Evolutionary conservation across 140 eudicot species (phyloP).

Genomic region (Cichorium intybus): DNA sequence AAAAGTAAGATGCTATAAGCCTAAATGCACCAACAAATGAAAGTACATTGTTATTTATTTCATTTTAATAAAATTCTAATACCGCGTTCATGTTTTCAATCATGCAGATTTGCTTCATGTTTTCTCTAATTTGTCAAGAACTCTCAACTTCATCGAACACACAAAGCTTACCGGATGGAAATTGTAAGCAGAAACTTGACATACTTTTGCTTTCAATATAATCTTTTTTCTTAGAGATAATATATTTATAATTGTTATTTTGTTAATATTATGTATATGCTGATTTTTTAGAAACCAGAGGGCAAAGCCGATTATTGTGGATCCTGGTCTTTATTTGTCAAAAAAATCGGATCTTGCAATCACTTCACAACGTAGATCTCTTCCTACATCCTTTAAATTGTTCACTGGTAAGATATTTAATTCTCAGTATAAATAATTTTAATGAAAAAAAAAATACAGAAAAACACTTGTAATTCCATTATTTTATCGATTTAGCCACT

Average conservation of each 20-base stretch:
- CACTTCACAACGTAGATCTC: slow-evolving; percentile 88
- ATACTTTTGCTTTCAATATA: slow-evolving; percentile 8
- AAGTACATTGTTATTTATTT: background rate
- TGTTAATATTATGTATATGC: no score
- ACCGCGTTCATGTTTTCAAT: slow-evolving; percentile 2
- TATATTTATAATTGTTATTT: no score
- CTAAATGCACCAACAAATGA: no score
- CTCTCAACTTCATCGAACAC: slow-evolving; percentile 88
- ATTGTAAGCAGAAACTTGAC: slow-evolving; percentile 48
- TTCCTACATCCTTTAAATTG: slow-evolving; percentile 86
- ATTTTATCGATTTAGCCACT: no score
- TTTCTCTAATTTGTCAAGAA: slow-evolving; percentile 83
- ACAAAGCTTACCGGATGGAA: slow-evolving; percentile 91
- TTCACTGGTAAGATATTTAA: slow-evolving; percentile 66
- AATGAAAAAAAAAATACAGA: no score
- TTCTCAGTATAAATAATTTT: no score
- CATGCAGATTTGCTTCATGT: slow-evolving; percentile 89
- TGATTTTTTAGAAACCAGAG: slow-evolving; percentile 77
- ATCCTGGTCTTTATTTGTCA: slow-evolving; percentile 92
- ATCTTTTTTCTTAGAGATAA: slow-evolving; percentile 1
- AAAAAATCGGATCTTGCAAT: slow-evolving; percentile 89
- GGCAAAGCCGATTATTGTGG: slow-evolving; percentile 85
- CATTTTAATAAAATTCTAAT: background rate
- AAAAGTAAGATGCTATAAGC: no score
- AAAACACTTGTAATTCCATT: background rate